Conservation (phyloP, 495 filamentous ascomycete species). For the Penicillium coffeae region DNA sequence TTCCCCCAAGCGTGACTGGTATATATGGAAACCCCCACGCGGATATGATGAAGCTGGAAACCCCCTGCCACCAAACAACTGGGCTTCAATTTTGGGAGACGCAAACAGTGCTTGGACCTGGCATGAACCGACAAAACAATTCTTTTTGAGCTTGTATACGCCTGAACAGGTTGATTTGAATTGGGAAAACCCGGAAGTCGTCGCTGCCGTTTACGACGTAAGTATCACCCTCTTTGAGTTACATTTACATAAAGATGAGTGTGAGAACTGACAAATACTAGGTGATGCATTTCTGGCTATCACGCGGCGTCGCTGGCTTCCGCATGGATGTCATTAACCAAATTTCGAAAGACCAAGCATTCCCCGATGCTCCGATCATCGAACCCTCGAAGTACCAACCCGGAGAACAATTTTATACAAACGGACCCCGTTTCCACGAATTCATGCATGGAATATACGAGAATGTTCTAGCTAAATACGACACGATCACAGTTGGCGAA, state of each 20-base stretch:
- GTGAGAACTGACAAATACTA: too few species aligned
- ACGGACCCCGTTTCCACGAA: slow-evolving; percentile 50
- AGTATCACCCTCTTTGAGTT: too few species aligned
- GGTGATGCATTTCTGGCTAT: slow-evolving; percentile 52
- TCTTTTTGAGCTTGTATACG: slow-evolving; percentile 51
- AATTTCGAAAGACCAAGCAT: slow-evolving; percentile 45
- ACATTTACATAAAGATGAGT: too few species aligned
- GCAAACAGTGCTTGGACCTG: slow-evolving; percentile 53
- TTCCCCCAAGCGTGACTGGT: slow-evolving; percentile 55
- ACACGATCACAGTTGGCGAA: slow-evolving; percentile 63
- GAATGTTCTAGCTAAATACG: slow-evolving; percentile 53
- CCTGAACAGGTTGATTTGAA: slow-evolving; percentile 54
- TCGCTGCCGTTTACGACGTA: slow-evolving; percentile 48
- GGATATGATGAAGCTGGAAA: slow-evolving; percentile 48
- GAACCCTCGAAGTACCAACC: slow-evolving; percentile 38
- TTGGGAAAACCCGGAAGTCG: slow-evolving; percentile 49
- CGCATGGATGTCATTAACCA: slow-evolving; percentile 55
- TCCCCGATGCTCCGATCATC: slow-evolving; percentile 40
- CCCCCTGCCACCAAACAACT: slow-evolving; percentile 57
- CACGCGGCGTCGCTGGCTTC: slow-evolving; percentile 51
- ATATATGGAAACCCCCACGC: slow-evolving; percentile 53
- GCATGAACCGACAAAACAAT: slow-evolving; percentile 49
- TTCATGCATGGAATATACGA: slow-evolving; percentile 37
- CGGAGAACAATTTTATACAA: slow-evolving; percentile 38
- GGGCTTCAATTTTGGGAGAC: slow-evolving; percentile 51